phyloP scores from a whole-genome alignment of 108 stramenopile genomes.

The Chaetoceros muelleri region DNA sequence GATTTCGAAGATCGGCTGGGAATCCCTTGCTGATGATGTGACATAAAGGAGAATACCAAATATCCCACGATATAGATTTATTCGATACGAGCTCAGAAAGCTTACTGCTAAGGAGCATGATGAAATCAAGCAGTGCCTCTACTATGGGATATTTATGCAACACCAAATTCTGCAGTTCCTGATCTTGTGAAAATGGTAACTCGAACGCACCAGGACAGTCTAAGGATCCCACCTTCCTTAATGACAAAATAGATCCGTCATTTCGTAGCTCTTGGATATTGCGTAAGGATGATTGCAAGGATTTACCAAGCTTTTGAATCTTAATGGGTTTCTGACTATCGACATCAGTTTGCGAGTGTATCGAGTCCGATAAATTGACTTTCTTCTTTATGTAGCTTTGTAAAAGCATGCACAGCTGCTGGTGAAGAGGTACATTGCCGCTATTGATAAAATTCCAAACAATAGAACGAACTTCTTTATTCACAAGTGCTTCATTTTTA shows the following conservation, averaged over 20 bases:
- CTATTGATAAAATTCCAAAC: slow-evolving; percentile 7
- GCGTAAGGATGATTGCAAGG: background rate
- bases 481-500: background rate
- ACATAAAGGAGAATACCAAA: slow-evolving; percentile 66
- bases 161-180: background rate
- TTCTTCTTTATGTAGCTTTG: background rate
- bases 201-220: background rate
- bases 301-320: no score
- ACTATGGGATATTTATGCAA: background rate
- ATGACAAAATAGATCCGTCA: background rate
- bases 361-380: background rate
- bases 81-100: slow-evolving; percentile 12
- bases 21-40: slow-evolving; percentile 39
- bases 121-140: slow-evolving; percentile 27
- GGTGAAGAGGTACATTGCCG: background rate
- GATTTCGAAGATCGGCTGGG: slow-evolving; percentile 13
- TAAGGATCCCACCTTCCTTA: background rate
- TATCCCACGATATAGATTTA: slow-evolving; percentile 9
- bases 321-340: background rate
- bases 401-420: background rate
- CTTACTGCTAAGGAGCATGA: slow-evolving; percentile 34
- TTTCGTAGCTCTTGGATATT: background rate
- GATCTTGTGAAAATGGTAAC: no score
- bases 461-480: background rate
- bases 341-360: background rate